Conservation (phyloP, 768 basidiomycete genomes). For the Dictyophora rubrovolvata region DNA sequence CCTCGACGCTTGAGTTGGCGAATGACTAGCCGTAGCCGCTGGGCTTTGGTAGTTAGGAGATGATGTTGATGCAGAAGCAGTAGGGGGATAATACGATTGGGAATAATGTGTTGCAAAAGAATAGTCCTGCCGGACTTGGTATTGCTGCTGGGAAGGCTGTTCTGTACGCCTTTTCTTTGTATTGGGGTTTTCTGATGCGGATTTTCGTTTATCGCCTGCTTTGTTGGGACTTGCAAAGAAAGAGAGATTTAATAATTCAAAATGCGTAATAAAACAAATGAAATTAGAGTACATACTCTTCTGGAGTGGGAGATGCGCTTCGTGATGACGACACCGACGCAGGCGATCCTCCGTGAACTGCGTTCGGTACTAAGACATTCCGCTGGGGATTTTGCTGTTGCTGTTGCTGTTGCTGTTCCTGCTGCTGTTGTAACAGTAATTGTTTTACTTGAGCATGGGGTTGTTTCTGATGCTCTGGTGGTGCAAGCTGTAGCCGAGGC, state of each 20-base stretch:
- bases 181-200: not conserved
- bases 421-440: not conserved
- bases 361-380: not conserved
- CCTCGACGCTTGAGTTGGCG: not conserved
- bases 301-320: slow-evolving; percentile 1
- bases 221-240: not conserved
- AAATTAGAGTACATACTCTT: not conserved
- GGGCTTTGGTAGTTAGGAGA: not conserved
- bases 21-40: not conserved
- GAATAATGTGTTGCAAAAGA: slow-evolving; percentile 3
- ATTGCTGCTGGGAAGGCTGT: not conserved
- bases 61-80: not conserved
- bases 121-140: not conserved
- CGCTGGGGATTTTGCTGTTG: not conserved
- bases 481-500: slow-evolving; percentile 6
- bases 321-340: slow-evolving; percentile 4
- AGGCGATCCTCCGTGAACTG: not conserved
- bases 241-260: not conserved
- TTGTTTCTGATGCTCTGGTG: slow-evolving; percentile 7
- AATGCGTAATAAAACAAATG: too few species aligned
- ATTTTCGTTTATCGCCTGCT: slow-evolving; percentile 2
- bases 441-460: not conserved
- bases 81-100: not conserved
- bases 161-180: slow-evolving; percentile 5
- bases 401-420: not conserved